Evolutionary conservation across 169 alveolate species (phyloP), one percentile per base, ranked within the genome.

Genomic region (Theileria equi): DNA sequence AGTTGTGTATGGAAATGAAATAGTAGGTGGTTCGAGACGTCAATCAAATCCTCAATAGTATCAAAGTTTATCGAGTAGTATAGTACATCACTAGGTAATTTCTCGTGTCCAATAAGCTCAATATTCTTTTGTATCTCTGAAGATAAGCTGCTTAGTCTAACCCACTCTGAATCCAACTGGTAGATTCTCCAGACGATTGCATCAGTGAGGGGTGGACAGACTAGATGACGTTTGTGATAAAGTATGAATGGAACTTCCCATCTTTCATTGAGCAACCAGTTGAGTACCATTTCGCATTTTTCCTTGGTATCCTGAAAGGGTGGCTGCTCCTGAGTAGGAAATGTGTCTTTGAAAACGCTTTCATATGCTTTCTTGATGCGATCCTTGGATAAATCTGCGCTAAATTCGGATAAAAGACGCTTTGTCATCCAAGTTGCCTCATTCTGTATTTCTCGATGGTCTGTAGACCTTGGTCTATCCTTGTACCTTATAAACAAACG

Each of bases 181-280:
- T 72, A 86, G 21, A 80, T 63, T 49, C 89, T 73, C 94, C 94
- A 89, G 2, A 89, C 60, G 50, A 89, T 85, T 17, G 68, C 82
- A 41, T 80, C 88, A 38, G 84, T 82, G 19, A 89, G 76, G 11
- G 92, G 92, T 2, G 94, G 94, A 47, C 80, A 81, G 21, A 89
- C 50, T 3, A 89, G 63, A 43, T 82, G 91, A 2, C 84, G 69
- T 68, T 87, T 82, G 53, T 89, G 92, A 76, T 80, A 77, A 8
- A 86, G 74, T 23, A 89, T 78, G 31, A 80, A 85, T 21, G 90
- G 91, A 11, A 82, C 79, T 60, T 89, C 94, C 67, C 80, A 71
- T 13, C 81, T 80, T 49, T 89, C 82, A 45, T 85, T 80, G 65
- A 89, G 73, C 53, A 85, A 55, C 87, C 85, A 52, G 28, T 43